Percentiles rank a stretch among this genome's conserved stretches.
phyloP scores from a whole-genome alignment of 1,139 yeast genomes.

The Blastobotrys buckinghamii region DNA sequence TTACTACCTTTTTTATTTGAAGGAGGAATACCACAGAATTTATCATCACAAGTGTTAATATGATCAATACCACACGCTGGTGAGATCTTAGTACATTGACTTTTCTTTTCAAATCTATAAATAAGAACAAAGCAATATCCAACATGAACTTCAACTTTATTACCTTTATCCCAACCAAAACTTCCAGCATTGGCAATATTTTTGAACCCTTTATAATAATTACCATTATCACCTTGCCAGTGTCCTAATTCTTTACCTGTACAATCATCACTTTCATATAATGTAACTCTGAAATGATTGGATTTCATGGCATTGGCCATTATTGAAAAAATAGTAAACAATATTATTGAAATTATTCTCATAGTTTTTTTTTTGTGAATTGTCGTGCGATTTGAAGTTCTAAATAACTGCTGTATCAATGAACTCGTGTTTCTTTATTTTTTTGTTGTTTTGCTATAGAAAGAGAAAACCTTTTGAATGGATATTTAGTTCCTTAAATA shows the following conservation, averaged over 20 bases:
- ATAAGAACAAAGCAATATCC: not conserved
- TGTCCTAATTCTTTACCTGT: not conserved
- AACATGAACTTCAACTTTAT: constrained; percentile 1
- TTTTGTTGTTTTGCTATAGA: too few species aligned
- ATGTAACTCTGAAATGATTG: not conserved
- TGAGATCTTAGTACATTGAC: not conserved
- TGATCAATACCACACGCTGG: not conserved
- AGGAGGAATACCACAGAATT: not conserved
- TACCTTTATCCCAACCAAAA: constrained; percentile 4
- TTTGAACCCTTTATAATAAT: not conserved
- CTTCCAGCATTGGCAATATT: not conserved
- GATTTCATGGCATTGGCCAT: not conserved
- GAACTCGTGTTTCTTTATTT: too few species aligned
- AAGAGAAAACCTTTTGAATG: too few species aligned
- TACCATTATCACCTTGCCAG: not conserved
- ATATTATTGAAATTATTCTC: not conserved
- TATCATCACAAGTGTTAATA: not conserved
- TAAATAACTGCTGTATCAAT: too few species aligned
- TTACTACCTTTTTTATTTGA: too few species aligned
- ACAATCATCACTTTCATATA: not conserved
- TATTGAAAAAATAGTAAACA: not conserved
- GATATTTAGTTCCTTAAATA: too few species aligned
- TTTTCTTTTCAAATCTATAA: not conserved
- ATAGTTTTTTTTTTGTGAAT: not conserved
- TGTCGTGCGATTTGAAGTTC: too few species aligned